These are phyloP conservation scores for Torulaspora indica DNA, from an alignment of 805 yeast genomes.

Conservation along the genomic window DNA sequence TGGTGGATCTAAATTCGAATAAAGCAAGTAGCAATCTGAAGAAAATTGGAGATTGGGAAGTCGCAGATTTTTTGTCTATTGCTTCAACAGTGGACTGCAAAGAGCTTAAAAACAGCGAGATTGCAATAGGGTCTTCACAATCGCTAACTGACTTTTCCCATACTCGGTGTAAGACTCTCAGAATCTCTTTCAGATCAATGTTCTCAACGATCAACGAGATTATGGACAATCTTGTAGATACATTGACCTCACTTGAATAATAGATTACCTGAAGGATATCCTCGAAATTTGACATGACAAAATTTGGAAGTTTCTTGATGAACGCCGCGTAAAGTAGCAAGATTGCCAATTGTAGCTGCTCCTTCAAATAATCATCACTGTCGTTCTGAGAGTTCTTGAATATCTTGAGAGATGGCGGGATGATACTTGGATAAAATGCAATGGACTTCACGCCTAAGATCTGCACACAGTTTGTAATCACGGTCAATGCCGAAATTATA, in stretches of 20 bases:
- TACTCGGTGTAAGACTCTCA: conserved; percentile 55
- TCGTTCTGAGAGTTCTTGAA: conserved; percentile 40
- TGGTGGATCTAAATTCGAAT: conserved; percentile 62
- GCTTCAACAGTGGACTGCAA: conserved; percentile 62
- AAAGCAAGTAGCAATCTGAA: conserved; percentile 63
- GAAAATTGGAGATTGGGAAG: conserved; percentile 62
- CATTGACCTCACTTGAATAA: conserved; percentile 54
- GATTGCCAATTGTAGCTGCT: conserved; percentile 59
- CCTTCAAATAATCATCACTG: conserved; percentile 28
- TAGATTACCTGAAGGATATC: conserved; percentile 58
- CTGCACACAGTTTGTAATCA: conserved; percentile 63
- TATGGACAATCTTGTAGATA: conserved; percentile 55
- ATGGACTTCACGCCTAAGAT: conserved; percentile 81
- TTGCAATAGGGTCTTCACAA: conserved; percentile 42
- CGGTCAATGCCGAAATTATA: conserved; percentile 66
- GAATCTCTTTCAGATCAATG: conserved; percentile 59
- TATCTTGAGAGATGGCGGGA: conserved; percentile 65
- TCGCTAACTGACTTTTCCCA: conserved; percentile 49
- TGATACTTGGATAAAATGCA: conserved; percentile 77
- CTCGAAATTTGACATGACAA: conserved; percentile 63
- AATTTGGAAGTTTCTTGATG: conserved; percentile 79
- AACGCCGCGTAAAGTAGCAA: conserved; percentile 68
- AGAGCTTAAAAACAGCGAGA: conserved; percentile 66
- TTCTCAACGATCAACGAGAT: conserved; percentile 58
- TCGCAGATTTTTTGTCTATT: conserved; percentile 69